Conservation (phyloP, 1,139 yeast genomes). For the Blastobotrys illinoisensis region DNA sequence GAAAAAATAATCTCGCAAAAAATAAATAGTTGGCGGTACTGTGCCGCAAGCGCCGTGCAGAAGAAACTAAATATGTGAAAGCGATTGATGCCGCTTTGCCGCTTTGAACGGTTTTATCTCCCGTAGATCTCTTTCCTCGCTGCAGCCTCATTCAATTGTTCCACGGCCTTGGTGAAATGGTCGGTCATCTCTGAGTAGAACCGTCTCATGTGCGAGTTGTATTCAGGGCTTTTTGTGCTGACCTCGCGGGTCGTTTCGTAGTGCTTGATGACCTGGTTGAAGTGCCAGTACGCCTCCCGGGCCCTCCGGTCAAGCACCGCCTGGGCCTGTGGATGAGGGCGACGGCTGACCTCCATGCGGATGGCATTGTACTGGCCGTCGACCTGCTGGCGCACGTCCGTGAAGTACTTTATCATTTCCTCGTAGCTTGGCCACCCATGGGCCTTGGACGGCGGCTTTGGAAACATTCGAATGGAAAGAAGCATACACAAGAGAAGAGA, state of each 20-base stretch:
- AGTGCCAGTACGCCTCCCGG: slow-evolving; percentile 1
- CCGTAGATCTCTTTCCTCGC: not conserved
- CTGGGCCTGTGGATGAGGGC: slow-evolving; percentile 6
- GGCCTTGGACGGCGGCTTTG: slow-evolving; percentile 3
- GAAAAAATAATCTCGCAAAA: not conserved
- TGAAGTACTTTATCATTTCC: slow-evolving; percentile 7
- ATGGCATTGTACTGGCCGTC: slow-evolving; percentile 3
- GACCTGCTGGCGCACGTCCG: slow-evolving; percentile 3
- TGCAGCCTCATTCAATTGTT: not conserved
- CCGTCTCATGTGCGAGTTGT: slow-evolving; percentile 5
- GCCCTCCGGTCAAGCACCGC: slow-evolving; percentile 1
- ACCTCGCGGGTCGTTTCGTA: slow-evolving; percentile 3
- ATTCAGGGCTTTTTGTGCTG: not conserved
- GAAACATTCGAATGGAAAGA: slow-evolving; percentile 2
- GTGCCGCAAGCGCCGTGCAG: not conserved
- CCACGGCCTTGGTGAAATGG: slow-evolving; percentile 7
- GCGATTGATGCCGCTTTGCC: not conserved
- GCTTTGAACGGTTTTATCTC: not conserved
- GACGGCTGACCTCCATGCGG: not conserved
- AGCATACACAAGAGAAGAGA: not conserved
- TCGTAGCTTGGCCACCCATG: slow-evolving; percentile 10
- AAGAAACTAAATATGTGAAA: not conserved
- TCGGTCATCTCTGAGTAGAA: slow-evolving; percentile 10
- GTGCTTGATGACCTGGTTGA: slow-evolving; percentile 3
- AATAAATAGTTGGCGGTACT: not conserved